These are phyloP conservation scores for Lindgomyces ingoldianus DNA, from an alignment of 495 filamentous ascomycete species.

Conservation along the genomic window DNA sequence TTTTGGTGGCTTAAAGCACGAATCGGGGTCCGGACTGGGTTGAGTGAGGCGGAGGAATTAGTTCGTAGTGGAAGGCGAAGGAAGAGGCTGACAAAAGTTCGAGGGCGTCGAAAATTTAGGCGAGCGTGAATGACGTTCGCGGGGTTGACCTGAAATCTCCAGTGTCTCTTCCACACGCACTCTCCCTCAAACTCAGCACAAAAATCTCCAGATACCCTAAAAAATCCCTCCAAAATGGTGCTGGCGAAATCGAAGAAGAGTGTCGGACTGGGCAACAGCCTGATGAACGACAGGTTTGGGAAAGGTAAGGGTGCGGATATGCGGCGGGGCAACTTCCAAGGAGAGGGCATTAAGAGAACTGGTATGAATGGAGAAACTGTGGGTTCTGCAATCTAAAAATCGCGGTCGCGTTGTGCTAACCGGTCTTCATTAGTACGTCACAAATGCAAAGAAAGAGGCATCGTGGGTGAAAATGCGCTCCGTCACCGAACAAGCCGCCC, in stretches of 20 bases:
- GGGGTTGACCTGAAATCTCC: background rate
- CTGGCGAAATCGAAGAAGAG: slow-evolving; percentile 92
- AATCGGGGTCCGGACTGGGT: background rate
- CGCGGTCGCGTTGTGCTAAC: background rate
- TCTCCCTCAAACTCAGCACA: background rate
- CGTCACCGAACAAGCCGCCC: slow-evolving; percentile 93
- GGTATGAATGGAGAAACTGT: slow-evolving; percentile 39
- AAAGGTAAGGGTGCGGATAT: slow-evolving; percentile 76
- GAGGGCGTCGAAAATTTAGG: slow-evolving; percentile 12
- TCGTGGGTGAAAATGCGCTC: slow-evolving; percentile 96
- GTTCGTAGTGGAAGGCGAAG: slow-evolving; percentile 25
- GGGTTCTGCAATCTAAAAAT: slow-evolving; percentile 9
- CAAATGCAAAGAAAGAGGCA: slow-evolving; percentile 66
- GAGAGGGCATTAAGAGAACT: slow-evolving; percentile 41
- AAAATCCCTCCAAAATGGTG: slow-evolving; percentile 61
- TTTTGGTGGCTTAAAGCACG: slow-evolving; percentile 42
- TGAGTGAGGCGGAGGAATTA: background rate
- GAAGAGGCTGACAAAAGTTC: slow-evolving; percentile 35
- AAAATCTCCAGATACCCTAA: background rate
- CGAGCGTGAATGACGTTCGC: slow-evolving; percentile 36
- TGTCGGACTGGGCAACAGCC: slow-evolving; percentile 86
- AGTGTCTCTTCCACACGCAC: background rate
- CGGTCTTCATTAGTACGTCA: slow-evolving; percentile 40
- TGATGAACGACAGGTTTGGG: slow-evolving; percentile 93
- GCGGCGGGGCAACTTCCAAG: slow-evolving; percentile 40